phyloP scores from a whole-genome alignment of 768 basidiomycete genomes.

The Hydnomerulius pinastri region DNA sequence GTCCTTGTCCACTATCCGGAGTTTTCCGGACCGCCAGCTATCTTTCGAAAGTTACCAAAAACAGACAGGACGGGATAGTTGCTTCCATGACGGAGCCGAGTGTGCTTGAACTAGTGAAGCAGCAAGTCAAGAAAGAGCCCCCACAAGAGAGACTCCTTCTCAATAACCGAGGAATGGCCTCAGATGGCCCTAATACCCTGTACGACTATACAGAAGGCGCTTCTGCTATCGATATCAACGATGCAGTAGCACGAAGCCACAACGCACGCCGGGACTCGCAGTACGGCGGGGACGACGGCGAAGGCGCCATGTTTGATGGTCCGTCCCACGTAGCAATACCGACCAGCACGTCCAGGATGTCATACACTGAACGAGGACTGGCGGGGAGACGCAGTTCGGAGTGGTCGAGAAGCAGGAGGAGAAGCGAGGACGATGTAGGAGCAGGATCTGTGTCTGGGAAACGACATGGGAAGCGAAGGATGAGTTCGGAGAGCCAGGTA shows the following conservation, averaged over 20 bases:
- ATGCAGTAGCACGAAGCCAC: conserved; percentile 53
- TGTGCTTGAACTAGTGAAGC: no score
- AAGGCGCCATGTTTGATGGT: conserved; percentile 75
- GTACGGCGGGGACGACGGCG: conserved; percentile 55
- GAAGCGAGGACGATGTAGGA: conserved; percentile 45
- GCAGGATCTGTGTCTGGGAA: conserved; percentile 30
- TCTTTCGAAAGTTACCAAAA: conserved; percentile 19
- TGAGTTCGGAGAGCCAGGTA: conserved; percentile 42
- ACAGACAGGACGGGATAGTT: no score
- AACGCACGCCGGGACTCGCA: conserved; percentile 69
- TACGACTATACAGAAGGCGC: conserved; percentile 89
- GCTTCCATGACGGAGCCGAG: no score
- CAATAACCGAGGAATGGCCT: conserved; percentile 15
- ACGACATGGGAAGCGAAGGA: conserved; percentile 39
- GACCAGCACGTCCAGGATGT: conserved; percentile 81
- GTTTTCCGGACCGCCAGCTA: no score
- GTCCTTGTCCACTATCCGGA: no score
- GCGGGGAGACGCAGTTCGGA: conserved; percentile 54
- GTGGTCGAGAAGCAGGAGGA: conserved; percentile 50
- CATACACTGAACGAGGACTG: conserved; percentile 47
- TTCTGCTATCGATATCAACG: conserved; percentile 69
- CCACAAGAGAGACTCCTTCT: no score
- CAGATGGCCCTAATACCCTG: conserved; percentile 12
- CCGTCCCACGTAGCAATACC: conserved; percentile 66
- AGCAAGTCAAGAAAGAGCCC: no score